These are phyloP conservation scores for Ophiocytium majus DNA, from an alignment of 352 stramenopile species.

Conservation along the genomic window DNA sequence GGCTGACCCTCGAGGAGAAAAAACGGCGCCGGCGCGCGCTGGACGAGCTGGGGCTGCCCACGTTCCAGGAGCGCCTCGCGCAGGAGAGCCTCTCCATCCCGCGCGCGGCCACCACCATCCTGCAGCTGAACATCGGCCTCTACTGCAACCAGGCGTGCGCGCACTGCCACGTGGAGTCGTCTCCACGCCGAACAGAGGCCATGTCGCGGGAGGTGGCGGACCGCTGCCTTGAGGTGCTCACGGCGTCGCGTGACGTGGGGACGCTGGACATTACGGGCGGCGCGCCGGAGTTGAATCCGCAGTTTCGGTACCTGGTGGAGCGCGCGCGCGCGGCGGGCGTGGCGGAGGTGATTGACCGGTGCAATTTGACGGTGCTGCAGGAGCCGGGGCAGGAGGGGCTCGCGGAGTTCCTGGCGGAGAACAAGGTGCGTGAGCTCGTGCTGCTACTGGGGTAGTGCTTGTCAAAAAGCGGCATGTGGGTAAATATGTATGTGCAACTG, in stretches of 20 bases:
- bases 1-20: conserved; percentile 69
- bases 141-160: conserved; percentile 65
- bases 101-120: conserved; percentile 61
- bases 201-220: conserved; percentile 70
- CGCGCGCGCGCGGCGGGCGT: conserved; percentile 62
- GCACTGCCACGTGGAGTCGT: conserved; percentile 80
- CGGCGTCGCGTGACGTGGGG: conserved; percentile 65
- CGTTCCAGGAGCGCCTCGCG: conserved; percentile 66
- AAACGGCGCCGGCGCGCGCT: conserved; percentile 67
- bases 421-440: conserved; percentile 68
- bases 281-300: conserved; percentile 72
- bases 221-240: conserved; percentile 61
- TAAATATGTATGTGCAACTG: no score
- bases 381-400: conserved; percentile 76
- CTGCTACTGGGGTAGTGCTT: no score
- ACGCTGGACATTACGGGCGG: conserved; percentile 78
- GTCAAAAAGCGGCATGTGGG: no score
- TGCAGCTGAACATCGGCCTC: conserved; percentile 75
- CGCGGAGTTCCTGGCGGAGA: conserved; percentile 72
- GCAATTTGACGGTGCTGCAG: conserved; percentile 77
- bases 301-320: conserved; percentile 74
- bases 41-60: conserved; percentile 65
- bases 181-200: conserved; percentile 68
- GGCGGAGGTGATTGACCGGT: conserved; percentile 59
- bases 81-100: conserved; percentile 53